Conservation (phyloP, 768 basidiomycete species). For the Flagelloscypha sp. region DNA sequence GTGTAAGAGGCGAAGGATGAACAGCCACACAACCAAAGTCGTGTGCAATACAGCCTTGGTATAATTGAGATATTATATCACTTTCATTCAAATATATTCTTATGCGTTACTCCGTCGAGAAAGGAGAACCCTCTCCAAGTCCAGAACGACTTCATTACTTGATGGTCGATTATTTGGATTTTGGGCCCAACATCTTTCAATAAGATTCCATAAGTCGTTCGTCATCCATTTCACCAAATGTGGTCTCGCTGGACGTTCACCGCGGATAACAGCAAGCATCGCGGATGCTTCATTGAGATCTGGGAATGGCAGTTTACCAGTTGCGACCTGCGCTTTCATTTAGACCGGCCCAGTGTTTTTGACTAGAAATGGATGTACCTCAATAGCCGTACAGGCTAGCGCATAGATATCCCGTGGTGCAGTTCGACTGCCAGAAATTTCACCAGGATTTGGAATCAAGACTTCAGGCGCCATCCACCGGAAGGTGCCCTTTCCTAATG, state of each 20-base stretch:
- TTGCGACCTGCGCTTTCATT: constrained; percentile 3
- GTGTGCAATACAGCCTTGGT: no score
- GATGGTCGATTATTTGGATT: not conserved
- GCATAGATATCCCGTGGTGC: constrained; percentile 12
- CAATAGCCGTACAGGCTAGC: constrained; percentile 5
- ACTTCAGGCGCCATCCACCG: constrained; percentile 13
- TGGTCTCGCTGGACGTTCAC: constrained; percentile 7
- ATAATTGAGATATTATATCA: no score
- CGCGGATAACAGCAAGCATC: constrained; percentile 4
- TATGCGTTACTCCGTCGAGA: no score
- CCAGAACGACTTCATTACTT: no score
- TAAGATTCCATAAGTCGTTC: not conserved
- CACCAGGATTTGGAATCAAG: constrained; percentile 6
- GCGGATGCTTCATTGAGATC: constrained; percentile 4
- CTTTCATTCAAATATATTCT: no score
- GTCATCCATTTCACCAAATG: not conserved
- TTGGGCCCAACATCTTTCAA: constrained; percentile 6
- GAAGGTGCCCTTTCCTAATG: constrained; percentile 6
- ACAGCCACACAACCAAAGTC: no score
- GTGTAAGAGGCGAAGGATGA: no score
- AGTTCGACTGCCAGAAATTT: not conserved
- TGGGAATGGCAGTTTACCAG: constrained; percentile 7
- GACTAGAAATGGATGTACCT: constrained; percentile 2
- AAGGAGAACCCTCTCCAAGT: no score
- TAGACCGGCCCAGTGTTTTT: not conserved